Base-by-base conservation (phyloP, 176 grass and related monocot genomes). In the Oryza nivara region DNA sequence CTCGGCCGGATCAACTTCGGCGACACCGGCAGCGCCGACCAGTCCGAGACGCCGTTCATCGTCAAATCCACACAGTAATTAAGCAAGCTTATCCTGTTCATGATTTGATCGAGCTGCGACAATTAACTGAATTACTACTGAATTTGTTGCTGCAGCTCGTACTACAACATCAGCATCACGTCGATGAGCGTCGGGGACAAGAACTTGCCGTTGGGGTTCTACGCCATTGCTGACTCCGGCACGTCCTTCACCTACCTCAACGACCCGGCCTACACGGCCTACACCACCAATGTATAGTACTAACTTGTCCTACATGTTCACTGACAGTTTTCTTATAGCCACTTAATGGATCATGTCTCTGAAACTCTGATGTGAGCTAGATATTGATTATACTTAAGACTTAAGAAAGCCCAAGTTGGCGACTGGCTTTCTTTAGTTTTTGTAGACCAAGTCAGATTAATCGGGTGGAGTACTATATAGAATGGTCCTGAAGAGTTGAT, bases 1-100 rank as follows among this genome's bases (percentile, higher is more conserved):
- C 0, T 14, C 51, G 95, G 95, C 19, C 84, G 88, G 75, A 92
- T 97, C 56, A 89, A 89, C 86, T 97, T 97, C 65, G 95, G 95
- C 45, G 90, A 94, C 75, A 79, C 58, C 74, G 95, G 95, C 35
- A 68, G 73, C 70, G 10, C 14, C 10, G 82, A 38, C 20, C 86
- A 97, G 84, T 26, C 80, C 45, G 86, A 94, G 89, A 97, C 95
- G 83, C 70, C 90, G 8, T 88, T 94, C 80, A 76, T 82, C 41
- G 20, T 72, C 51, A 12, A 66, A 22, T 23, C 15, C 70, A 8
- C 0, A 7, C 34, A 45, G 87, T 91, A 70, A 45, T 44, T 23
- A 54, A 54, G 20, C 56, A 60, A n/a, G 30, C 30, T 30, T 40
- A 40, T 7, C 6, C 5, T 52, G 49, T 6, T 19, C 4, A 49